A percentile compares a stretch with the other conserved stretches of the same genome.
These are phyloP conservation scores for Erysimum pusillum DNA, from an alignment of 441 rosid genomes.

Conservation along the genomic window DNA sequence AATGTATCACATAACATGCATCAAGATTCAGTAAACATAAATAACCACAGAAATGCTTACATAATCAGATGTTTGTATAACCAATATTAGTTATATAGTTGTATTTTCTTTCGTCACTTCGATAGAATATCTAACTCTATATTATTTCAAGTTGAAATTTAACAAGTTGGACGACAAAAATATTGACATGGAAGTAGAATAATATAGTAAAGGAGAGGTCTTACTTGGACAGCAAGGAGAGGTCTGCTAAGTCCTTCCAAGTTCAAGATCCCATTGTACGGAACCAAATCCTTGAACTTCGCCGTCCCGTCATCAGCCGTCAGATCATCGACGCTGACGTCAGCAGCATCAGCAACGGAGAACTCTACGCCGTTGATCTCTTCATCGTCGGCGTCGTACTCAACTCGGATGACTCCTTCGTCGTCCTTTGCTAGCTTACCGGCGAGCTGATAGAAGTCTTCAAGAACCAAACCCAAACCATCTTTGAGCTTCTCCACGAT, in stretches of 20 bases:
- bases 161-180: neutral
- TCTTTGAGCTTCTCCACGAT: conserved; percentile 80
- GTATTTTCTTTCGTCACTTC: neutral
- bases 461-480: conserved; percentile 68
- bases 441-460: conserved; percentile 80
- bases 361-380: conserved; percentile 82
- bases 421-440: conserved; percentile 86
- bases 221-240: conserved; percentile 77
- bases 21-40: neutral
- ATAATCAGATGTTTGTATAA: neutral
- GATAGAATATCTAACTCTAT: neutral
- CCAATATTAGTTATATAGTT: neutral
- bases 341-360: conserved; percentile 65
- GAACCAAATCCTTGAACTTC: conserved; percentile 71
- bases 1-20: neutral
- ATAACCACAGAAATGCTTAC: neutral
- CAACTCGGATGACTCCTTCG: conserved; percentile 80
- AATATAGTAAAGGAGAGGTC: neutral
- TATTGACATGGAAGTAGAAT: conserved; percentile 1
- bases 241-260: conserved; percentile 79
- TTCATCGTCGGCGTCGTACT: conserved; percentile 75
- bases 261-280: conserved; percentile 71
- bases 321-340: conserved; percentile 66
- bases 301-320: conserved; percentile 68
- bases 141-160: conserved; percentile 9